phyloP scores from a whole-genome alignment of 2,329 filamentous ascomycete species.

The Cylindrodendrum hubeiense region DNA sequence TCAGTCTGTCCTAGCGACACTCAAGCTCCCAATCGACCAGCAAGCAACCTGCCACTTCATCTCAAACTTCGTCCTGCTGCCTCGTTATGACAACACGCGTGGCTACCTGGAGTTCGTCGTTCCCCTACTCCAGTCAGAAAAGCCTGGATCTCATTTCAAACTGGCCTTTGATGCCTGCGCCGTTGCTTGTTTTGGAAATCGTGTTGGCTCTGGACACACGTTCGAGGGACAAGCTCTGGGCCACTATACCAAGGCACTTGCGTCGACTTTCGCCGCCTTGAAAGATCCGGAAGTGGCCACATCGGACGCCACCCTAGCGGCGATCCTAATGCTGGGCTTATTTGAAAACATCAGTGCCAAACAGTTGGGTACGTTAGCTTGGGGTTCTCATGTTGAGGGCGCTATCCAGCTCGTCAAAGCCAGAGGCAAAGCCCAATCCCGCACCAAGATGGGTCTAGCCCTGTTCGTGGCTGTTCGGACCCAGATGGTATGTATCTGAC shows the following conservation, averaged over 20 bases:
- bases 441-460: slow-evolving; percentile 64
- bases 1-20: slow-evolving; percentile 45
- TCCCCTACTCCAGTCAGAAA: slow-evolving; percentile 63
- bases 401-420: slow-evolving; percentile 72
- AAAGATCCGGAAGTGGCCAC: slow-evolving; percentile 61
- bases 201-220: slow-evolving; percentile 51
- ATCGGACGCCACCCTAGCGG: slow-evolving; percentile 69
- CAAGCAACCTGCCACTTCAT: slow-evolving; percentile 71
- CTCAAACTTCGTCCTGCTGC: slow-evolving; percentile 70
- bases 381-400: slow-evolving; percentile 74
- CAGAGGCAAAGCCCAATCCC: slow-evolving; percentile 67
- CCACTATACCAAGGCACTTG: slow-evolving; percentile 68
- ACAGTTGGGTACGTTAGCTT: slow-evolving; percentile 66
- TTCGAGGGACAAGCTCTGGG: slow-evolving; percentile 57
- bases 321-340: slow-evolving; percentile 70
- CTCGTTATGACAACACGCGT: slow-evolving; percentile 61
- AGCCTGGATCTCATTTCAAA: slow-evolving; percentile 60
- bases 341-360: slow-evolving; percentile 72
- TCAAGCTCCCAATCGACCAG: slow-evolving; percentile 64
- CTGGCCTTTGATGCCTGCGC: slow-evolving; percentile 71
- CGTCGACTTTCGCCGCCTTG: slow-evolving; percentile 65
- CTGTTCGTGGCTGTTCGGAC: slow-evolving; percentile 72
- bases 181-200: slow-evolving; percentile 68
- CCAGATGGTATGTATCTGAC: slow-evolving; percentile 63
- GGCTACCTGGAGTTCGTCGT: slow-evolving; percentile 72